A percentile compares a stretch with the other conserved stretches of the same genome.
Conservation (phyloP, 2,329 filamentous ascomycete species). For the Elsinoe perseae region DNA sequence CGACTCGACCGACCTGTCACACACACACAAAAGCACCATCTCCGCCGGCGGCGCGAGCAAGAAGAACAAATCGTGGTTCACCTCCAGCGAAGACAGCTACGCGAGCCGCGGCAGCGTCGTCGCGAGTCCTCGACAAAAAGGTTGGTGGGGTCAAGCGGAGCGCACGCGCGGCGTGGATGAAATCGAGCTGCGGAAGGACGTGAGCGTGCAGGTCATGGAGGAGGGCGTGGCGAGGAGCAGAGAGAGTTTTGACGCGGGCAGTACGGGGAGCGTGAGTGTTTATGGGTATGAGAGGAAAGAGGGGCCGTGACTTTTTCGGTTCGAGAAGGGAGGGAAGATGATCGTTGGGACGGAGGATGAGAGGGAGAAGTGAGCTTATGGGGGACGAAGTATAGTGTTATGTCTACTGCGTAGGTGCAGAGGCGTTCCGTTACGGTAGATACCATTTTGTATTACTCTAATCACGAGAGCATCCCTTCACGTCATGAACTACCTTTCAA, state of each 20-base stretch:
- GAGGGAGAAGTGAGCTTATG: too few relatives aligned
- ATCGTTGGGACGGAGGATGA: neutral
- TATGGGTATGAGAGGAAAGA: conserved; percentile 5
- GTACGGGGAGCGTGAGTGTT: neutral
- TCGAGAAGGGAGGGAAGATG: neutral
- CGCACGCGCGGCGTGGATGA: neutral
- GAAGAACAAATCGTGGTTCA: conserved; percentile 15
- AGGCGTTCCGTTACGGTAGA: too few relatives aligned
- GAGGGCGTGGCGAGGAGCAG: conserved; percentile 31
- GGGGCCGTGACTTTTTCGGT: conserved; percentile 5
- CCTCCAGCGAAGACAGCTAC: neutral
- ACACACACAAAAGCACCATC: neutral
- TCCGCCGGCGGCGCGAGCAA: neutral
- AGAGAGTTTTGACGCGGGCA: neutral
- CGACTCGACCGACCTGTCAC: neutral
- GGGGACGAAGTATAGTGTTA: too few relatives aligned
- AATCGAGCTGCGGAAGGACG: conserved; percentile 14
- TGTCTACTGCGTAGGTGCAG: too few relatives aligned
- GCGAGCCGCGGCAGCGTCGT: neutral
- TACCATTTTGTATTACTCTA: too few relatives aligned
- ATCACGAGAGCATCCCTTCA: too few relatives aligned
- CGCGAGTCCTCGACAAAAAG: neutral
- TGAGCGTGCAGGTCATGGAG: conserved; percentile 7
- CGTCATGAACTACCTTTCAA: too few relatives aligned
- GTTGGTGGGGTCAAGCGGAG: neutral